These are phyloP conservation scores for Harrya chromipes DNA, from an alignment of 768 basidiomycete genomes.

Conservation along the genomic window DNA sequence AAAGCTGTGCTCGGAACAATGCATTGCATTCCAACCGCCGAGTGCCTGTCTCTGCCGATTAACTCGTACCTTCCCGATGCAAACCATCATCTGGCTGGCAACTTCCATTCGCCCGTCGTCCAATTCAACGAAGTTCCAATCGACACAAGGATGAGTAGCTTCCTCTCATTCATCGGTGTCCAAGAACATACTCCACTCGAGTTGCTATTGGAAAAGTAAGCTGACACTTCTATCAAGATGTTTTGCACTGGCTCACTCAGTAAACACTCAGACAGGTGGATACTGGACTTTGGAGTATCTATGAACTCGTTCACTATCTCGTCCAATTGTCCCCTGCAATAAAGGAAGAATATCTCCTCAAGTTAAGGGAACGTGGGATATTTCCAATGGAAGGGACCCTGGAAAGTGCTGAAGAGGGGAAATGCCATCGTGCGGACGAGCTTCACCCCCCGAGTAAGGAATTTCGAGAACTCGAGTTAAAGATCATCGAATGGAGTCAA, in stretches of 20 bases:
- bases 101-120: no score
- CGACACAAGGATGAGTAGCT: no score
- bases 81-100: no score
- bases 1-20: slow-evolving; percentile 37
- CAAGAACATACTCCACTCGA: no score
- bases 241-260: not conserved
- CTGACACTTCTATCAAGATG: no score
- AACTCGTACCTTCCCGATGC: no score
- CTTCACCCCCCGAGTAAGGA: slow-evolving; percentile 79
- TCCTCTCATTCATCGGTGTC: no score
- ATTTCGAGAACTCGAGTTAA: slow-evolving; percentile 66
- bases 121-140: no score
- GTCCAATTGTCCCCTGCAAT: slow-evolving; percentile 49
- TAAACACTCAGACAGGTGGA: slow-evolving; percentile 61
- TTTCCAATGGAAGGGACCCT: slow-evolving; percentile 54
- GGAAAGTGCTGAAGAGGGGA: slow-evolving; percentile 27
- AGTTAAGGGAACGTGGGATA: not conserved
- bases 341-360: not conserved
- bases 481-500: slow-evolving; percentile 80
- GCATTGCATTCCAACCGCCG: slow-evolving; percentile 40
- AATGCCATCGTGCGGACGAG: slow-evolving; percentile 57
- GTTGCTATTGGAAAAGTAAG: no score
- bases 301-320: slow-evolving; percentile 80
- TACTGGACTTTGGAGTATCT: slow-evolving; percentile 80
- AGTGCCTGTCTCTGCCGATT: no score